phyloP scores from a whole-genome alignment of 306 rosid genomes.

The Cicer cuneatum region DNA sequence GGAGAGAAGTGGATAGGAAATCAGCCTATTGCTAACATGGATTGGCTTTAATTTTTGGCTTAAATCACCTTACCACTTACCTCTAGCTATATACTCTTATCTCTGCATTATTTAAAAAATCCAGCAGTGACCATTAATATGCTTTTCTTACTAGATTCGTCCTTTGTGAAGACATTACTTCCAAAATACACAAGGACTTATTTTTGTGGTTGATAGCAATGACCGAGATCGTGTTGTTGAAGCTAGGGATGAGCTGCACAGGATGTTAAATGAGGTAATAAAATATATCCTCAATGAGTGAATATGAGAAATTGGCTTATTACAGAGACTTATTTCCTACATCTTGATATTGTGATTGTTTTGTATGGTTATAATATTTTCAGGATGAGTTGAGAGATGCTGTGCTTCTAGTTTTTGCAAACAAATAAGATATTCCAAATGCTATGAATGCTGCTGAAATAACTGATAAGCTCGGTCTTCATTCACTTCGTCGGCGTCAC shows the following conservation, averaged over 20 bases:
- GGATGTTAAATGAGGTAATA: constrained; percentile 82
- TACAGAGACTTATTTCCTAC: constrained; percentile 16
- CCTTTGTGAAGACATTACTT: constrained; percentile 93
- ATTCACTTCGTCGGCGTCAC: constrained; percentile 91
- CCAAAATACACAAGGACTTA: constrained; percentile 87
- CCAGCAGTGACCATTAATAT: neutral
- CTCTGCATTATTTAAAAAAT: neutral
- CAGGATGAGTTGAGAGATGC: constrained; percentile 93
- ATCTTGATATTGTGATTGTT: constrained; percentile 13
- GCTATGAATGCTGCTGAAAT: constrained; percentile 96
- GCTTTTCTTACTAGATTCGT: constrained; percentile 63
- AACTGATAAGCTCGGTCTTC: constrained; percentile 90
- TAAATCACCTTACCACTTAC: neutral
- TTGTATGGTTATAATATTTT: constrained; percentile 22
- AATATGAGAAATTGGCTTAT: constrained; percentile 21
- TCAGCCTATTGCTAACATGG: neutral
- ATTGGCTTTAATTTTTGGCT: constrained; percentile 3
- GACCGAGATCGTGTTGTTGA: constrained; percentile 84
- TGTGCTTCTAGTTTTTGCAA: constrained; percentile 84
- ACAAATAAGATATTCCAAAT: constrained; percentile 93
- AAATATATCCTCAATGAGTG: constrained; percentile 13
- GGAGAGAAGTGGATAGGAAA: neutral
- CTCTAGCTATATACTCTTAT: constrained; percentile 12
- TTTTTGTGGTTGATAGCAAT: constrained; percentile 86
- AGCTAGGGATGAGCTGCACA: constrained; percentile 90